These are phyloP conservation scores for Teratosphaeria nubilosa DNA, from an alignment of 2,329 filamentous ascomycete species.

Conservation along the genomic window DNA sequence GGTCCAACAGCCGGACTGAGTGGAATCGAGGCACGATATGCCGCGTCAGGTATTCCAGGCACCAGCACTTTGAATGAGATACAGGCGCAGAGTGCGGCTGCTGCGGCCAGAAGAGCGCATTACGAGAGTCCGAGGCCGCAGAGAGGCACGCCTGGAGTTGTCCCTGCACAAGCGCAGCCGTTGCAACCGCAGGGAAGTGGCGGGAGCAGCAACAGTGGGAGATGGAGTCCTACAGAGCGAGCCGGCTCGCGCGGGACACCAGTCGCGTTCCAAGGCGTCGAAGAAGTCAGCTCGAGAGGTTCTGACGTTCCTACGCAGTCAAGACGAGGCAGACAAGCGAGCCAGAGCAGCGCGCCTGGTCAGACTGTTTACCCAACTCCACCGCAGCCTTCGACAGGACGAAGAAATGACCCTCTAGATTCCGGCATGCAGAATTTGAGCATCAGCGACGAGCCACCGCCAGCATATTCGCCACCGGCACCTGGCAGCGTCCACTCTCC, in stretches of 20 bases:
- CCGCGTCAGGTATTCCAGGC: conserved; percentile 80
- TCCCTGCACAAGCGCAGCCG: conserved; percentile 23
- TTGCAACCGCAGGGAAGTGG: conserved; percentile 14
- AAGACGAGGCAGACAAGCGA: conserved; percentile 6
- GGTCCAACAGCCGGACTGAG: conserved; percentile 32
- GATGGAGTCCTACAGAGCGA: conserved; percentile 91
- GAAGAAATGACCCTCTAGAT: conserved; percentile 50
- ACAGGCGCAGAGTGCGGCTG: conserved; percentile 65
- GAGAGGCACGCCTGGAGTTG: conserved; percentile 34
- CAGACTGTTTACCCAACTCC: conserved; percentile 32
- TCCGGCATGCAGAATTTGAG: conserved; percentile 79
- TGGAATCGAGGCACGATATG: conserved; percentile 84
- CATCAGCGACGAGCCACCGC: conserved; percentile 72
- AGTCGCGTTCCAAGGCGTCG: conserved; percentile 79
- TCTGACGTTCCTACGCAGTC: conserved; percentile 9
- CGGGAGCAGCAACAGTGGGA: conserved; percentile 42
- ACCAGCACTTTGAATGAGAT: conserved; percentile 71
- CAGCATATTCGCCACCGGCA: conserved; percentile 63
- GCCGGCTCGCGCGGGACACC: conserved; percentile 83
- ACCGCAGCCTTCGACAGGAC: conserved; percentile 34
- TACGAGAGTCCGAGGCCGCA: conserved; percentile 45
- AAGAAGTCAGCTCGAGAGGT: conserved; percentile 45
- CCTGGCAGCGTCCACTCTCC: conserved; percentile 39
- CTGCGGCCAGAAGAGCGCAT: conserved; percentile 68
- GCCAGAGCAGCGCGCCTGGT: conserved; percentile 13